These are phyloP conservation scores for Aegilops umbellulata DNA, from an alignment of 176 grass and related monocot genomes.

Conservation along the genomic window DNA sequence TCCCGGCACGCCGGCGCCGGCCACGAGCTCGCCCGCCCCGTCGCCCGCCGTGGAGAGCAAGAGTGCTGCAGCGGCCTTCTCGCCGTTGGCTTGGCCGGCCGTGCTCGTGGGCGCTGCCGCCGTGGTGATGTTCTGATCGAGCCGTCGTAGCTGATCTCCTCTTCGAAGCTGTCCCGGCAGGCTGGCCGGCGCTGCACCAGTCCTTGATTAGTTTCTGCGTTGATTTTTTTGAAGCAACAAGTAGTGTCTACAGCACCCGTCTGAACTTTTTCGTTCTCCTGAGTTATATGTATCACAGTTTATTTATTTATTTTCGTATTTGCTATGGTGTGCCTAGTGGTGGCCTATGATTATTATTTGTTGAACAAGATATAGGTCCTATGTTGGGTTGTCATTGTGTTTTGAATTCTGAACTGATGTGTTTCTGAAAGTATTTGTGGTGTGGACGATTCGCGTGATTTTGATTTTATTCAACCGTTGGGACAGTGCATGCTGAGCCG, in stretches of 20 bases:
- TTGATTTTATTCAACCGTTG: too few species aligned
- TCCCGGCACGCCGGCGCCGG: background rate
- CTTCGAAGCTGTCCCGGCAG: too few species aligned
- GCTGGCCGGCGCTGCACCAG: background rate
- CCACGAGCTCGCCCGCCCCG: conserved; percentile 10
- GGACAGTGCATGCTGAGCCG: background rate
- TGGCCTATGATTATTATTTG: background rate
- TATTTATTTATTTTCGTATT: background rate
- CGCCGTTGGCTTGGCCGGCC: background rate
- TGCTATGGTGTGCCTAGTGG: background rate
- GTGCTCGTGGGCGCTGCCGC: background rate
- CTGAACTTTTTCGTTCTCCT: background rate
- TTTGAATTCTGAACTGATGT: background rate
- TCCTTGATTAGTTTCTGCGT: background rate
- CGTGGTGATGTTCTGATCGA: background rate
- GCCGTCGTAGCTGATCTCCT: background rate
- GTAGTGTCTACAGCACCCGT: background rate
- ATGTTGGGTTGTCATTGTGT: background rate
- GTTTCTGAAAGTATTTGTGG: background rate
- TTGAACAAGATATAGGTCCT: background rate
- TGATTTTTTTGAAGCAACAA: background rate
- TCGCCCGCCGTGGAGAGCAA: background rate
- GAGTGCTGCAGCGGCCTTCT: background rate
- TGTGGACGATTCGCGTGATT: background rate
- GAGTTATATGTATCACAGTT: background rate